phyloP scores from a whole-genome alignment of 2,329 filamentous ascomycete genomes.

The Talaromyces sp. region DNA sequence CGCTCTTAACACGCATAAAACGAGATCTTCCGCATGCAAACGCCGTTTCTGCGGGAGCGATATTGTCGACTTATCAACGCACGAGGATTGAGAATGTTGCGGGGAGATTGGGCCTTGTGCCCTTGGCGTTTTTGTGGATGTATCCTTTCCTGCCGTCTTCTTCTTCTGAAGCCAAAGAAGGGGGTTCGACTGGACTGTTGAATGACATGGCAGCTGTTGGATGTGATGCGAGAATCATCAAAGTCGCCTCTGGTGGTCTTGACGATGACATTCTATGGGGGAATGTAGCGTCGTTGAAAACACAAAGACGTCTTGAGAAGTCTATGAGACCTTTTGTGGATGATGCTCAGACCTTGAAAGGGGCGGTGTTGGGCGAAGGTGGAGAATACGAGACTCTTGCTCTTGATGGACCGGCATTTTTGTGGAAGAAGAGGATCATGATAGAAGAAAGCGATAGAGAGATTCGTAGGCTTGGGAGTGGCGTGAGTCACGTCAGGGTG shows the following conservation, averaged over 20 bases:
- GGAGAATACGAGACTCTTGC: constrained; percentile 95
- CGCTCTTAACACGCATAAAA: constrained; percentile 65
- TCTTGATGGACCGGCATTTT: constrained; percentile 64
- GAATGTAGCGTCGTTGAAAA: constrained; percentile 58
- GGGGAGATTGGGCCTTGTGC: constrained; percentile 70
- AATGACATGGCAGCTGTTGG: constrained; percentile 73
- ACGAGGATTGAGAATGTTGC: constrained; percentile 93
- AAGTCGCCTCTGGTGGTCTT: constrained; percentile 85
- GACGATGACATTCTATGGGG: constrained; percentile 76
- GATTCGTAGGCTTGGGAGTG: constrained; percentile 64
- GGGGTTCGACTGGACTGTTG: constrained; percentile 49
- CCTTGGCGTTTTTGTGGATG: constrained; percentile 88
- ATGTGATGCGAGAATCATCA: constrained; percentile 86
- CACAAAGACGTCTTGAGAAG: constrained; percentile 46
- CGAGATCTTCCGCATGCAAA: constrained; percentile 70
- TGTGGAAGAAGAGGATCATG: constrained; percentile 69
- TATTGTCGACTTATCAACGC: constrained; percentile 91
- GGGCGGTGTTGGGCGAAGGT: constrained; percentile 80
- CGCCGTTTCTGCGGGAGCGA: constrained; percentile 84
- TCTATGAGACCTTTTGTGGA: constrained; percentile 51
- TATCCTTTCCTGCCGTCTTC: constrained; percentile 66
- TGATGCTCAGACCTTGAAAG: constrained; percentile 46
- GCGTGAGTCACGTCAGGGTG: constrained; percentile 67
- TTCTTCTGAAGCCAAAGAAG: not conserved
- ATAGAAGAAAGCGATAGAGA: constrained; percentile 52